These are phyloP conservation scores for Polymyxa betae DNA, from an alignment of 208 protist genomes.

Conservation along the genomic window DNA sequence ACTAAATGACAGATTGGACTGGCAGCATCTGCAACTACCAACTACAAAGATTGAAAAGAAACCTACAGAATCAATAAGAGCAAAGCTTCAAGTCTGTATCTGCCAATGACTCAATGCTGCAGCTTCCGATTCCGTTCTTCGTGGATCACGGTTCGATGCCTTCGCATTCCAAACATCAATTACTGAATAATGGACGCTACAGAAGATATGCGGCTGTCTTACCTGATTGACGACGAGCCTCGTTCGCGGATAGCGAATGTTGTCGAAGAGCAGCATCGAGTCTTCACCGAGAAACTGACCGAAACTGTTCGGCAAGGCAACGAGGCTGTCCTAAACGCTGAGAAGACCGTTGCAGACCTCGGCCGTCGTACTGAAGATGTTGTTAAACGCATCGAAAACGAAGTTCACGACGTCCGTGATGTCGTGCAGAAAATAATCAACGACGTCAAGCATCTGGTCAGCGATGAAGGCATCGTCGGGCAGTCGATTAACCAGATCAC, in stretches of 20 bases:
- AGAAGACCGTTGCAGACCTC: background rate
- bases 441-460: constrained; percentile 16
- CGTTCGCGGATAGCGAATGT: background rate
- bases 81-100: too few relatives aligned
- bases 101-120: too few relatives aligned
- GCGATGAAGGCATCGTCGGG: constrained; percentile 21
- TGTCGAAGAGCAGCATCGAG: constrained; percentile 39
- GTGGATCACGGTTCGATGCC: too few relatives aligned
- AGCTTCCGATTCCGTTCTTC: too few relatives aligned
- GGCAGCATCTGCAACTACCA: too few relatives aligned
- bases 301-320: constrained; percentile 1
- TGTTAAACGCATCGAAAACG: constrained; percentile 4
- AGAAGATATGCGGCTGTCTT: background rate
- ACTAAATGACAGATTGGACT: too few relatives aligned
- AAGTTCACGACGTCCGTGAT: background rate
- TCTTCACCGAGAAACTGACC: constrained; percentile 18
- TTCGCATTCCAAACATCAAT: too few relatives aligned
- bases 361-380: background rate
- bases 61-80: too few relatives aligned
- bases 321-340: constrained; percentile 15
- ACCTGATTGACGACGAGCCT: background rate
- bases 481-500: constrained; percentile 25
- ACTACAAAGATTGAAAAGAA: too few relatives aligned
- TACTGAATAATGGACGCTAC: too few relatives aligned
- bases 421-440: constrained; percentile 39